Evolutionary conservation across 257 asterid species (phyloP), one percentile per base, ranked within the genome.

Genomic region (Mentha longifolia): DNA sequence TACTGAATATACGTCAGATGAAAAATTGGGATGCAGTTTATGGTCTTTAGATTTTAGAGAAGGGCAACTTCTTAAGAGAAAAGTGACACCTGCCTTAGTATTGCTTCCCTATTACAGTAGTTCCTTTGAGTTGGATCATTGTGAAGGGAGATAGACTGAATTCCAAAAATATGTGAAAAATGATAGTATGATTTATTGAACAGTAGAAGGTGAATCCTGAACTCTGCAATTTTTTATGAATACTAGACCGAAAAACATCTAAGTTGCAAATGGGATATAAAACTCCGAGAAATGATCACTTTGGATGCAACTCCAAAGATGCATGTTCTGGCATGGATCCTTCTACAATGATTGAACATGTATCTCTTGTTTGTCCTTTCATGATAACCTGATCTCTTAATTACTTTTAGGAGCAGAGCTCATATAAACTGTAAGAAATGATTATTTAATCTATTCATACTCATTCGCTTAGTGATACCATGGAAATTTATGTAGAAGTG

Each of bases 41-140:
- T 70, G 74, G 43, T 43, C 77, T 65, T 62, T 15, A 37, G 67
- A 77, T 78, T 20, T 22, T 79, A 52, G 42, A 62, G 74, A 43
- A 46, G n/a, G 61, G 41, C 56, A 56, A 69, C 9, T 61, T 59
- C 54, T 41, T 61, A 8, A 20, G 54, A 49, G 42, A 25, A 19
- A 69, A 33, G 31, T 59, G 68, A 41, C 35, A 35, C 66, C 16
- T 39, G 60, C 73, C 61, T 17, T 57, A 15, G 61, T 20, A 17
- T 58, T 63, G 55, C 39, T 65, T 51, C 59, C 61, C 28, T 61
- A 57, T 63, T 65, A 42, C 25, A 4, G 0, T 41, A 67, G 11
- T 46, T 52, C 63, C 9, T 62, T 25, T 56, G 15, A 45, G 46
- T 66, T 65, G 61, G 15, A 70, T 66, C 65, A 14, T 2, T 43